phyloP scores from a whole-genome alignment of 495 filamentous ascomycete genomes.

The Cladorrhinum samala region DNA sequence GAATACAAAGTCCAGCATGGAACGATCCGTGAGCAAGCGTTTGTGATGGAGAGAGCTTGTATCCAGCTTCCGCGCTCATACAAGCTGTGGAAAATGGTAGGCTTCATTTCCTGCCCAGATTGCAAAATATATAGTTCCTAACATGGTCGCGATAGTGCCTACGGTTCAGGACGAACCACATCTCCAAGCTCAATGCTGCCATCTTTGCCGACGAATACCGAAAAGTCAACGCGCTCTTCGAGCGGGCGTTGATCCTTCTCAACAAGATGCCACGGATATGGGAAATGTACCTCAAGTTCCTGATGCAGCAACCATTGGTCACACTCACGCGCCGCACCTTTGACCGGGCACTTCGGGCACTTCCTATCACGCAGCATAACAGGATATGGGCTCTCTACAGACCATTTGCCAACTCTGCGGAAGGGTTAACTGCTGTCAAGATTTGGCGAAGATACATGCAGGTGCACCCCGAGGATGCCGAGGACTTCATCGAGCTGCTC shows the following conservation, averaged over 20 bases:
- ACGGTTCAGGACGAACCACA: slow-evolving; percentile 74
- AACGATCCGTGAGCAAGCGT: slow-evolving; percentile 82
- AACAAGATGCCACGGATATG: slow-evolving; percentile 99
- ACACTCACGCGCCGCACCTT: slow-evolving; percentile 89
- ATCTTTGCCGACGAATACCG: slow-evolving; percentile 73
- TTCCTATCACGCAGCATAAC: slow-evolving; percentile 97
- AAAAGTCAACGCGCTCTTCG: slow-evolving; percentile 94
- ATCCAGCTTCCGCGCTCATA: slow-evolving; percentile 86
- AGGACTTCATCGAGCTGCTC: slow-evolving; percentile 89
- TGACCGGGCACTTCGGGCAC: slow-evolving; percentile 84
- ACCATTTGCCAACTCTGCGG: slow-evolving; percentile 88
- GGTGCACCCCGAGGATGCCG: slow-evolving; percentile 90
- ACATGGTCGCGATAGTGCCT: slow-evolving; percentile 64
- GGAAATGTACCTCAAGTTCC: slow-evolving; percentile 94
- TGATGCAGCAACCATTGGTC: slow-evolving; percentile 84
- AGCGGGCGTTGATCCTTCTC: slow-evolving; percentile 85
- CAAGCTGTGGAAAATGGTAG: slow-evolving; percentile 97
- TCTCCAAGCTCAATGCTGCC: slow-evolving; percentile 77
- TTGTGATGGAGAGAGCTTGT: slow-evolving; percentile 90
- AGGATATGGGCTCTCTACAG: slow-evolving; percentile 92
- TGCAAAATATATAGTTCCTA: slow-evolving; percentile 8
- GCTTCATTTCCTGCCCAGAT: slow-evolving; percentile 1
- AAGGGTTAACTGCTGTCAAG: slow-evolving; percentile 82
- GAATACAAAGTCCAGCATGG: slow-evolving; percentile 87
- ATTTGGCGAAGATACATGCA: slow-evolving; percentile 98